phyloP scores from a whole-genome alignment of 164 flowering plant genomes.

The Dillenia suffruticosa region DNA sequence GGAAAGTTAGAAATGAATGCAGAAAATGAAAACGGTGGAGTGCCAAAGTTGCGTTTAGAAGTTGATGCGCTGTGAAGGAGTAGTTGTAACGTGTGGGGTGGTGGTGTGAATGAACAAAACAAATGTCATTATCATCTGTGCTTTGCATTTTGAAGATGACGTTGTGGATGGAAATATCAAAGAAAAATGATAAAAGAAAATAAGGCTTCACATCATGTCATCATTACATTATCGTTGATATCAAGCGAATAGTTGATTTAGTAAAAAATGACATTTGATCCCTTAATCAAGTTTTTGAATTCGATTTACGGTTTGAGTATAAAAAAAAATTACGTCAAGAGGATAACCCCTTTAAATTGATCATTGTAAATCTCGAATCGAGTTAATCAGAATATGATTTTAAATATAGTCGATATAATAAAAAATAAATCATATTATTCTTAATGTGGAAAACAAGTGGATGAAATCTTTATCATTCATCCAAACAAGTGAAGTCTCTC shows the following conservation, averaged over 20 bases:
- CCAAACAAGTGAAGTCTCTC: conserved; percentile 6
- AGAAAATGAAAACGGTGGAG: background rate
- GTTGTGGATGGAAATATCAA: conserved; percentile 4
- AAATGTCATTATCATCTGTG: background rate
- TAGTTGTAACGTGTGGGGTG: background rate
- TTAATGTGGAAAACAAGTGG: too few species aligned
- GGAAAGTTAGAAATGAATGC: too few species aligned
- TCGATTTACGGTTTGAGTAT: too few species aligned
- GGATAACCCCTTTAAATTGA: too few species aligned
- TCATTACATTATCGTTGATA: conserved; percentile 4
- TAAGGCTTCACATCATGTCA: conserved; percentile 6
- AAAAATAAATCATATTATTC: too few species aligned
- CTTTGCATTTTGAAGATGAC: background rate
- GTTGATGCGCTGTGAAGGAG: background rate
- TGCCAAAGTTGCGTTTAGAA: background rate
- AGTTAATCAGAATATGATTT: too few species aligned
- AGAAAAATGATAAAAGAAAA: background rate
- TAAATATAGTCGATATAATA: too few species aligned
- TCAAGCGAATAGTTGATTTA: too few species aligned
- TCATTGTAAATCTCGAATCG: too few species aligned
- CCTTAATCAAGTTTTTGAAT: too few species aligned
- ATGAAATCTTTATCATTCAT: conserved; percentile 10
- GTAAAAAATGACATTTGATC: too few species aligned
- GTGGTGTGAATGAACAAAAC: background rate
- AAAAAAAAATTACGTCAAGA: too few species aligned